Evolutionary conservation across 2,329 filamentous ascomycete species (phyloP), one percentile per base, ranked within the genome.

Genomic region (Aureobasidium zeae): DNA sequence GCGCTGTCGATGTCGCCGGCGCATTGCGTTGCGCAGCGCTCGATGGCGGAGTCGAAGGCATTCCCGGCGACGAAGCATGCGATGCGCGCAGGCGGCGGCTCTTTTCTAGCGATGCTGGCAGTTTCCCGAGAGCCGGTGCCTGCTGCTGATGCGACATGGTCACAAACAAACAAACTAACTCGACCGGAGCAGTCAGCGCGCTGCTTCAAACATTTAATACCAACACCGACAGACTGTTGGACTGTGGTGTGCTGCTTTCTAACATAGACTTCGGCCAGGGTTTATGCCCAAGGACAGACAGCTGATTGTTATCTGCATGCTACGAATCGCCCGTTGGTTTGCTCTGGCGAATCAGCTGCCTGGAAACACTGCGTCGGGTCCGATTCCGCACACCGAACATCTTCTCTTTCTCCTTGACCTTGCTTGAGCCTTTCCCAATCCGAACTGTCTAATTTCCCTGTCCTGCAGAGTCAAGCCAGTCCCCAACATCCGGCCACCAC

Each of bases 1-100:
- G 77, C 53, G 70, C 45, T 16, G 39, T 15, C 20, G 28, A 32
- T 4, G 20, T n/a, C 28, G 25, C 3, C 11, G 19, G 28, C 8
- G 12, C 13, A 21, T 21, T 15, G 37, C 37, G 37, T 12, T 41
- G 37, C n/a, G 13, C 28, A 32, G 37, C 37, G 11, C 19, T 8
- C 20, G 29, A 31, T 21, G 28, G 8, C 4, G 37, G 3, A 19
- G 20, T 5, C 29, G 37, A 21, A 13, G 29, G 19, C 37, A 41
- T 41, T 15, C 8, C 20, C 10, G 37, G 10, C 3, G 21, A 13
- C 10, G 25, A 7, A 19, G 25, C 35, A 38, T 41, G 37, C 7
- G 28, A 31, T 15, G 37, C 13, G 21, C 37, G 37, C 37, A 41
- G 37, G 15, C 37, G 37, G 32, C 37, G 37, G 17, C 15, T 19